These are phyloP conservation scores for Cryptococcus amylolentus DNA, from an alignment of 1,284 basidiomycete species.

Conservation along the genomic window DNA sequence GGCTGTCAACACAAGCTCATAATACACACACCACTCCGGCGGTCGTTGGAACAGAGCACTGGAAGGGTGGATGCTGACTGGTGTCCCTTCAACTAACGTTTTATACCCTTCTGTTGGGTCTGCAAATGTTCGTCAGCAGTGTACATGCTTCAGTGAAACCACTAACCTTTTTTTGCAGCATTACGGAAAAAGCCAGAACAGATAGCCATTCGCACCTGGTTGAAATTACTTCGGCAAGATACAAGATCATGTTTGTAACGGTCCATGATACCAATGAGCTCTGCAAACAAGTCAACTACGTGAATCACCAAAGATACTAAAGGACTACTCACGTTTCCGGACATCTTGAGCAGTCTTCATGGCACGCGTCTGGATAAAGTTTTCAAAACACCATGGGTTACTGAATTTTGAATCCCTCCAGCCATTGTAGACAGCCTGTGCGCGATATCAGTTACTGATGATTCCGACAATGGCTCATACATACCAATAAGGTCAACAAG, in stretches of 20 bases:
- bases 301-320: not conserved
- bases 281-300: conserved; percentile 17
- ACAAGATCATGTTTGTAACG: conserved; percentile 92
- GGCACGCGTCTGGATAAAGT: conserved; percentile 94
- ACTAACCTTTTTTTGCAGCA: conserved; percentile 83
- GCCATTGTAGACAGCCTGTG: conserved; percentile 85
- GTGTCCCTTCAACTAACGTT: conserved; percentile 93
- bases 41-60: conserved; percentile 95
- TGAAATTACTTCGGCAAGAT: conserved; percentile 78
- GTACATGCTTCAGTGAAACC: too few relatives aligned
- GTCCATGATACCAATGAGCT: conserved; percentile 98
- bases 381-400: conserved; percentile 95
- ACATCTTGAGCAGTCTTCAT: conserved; percentile 98
- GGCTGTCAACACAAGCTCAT: conserved; percentile 71
- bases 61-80: conserved; percentile 96
- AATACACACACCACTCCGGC: conserved; percentile 73
- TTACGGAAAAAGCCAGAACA: conserved; percentile 96
- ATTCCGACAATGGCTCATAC: conserved; percentile 6
- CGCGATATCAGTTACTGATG: not conserved
- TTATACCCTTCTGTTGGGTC: conserved; percentile 74
- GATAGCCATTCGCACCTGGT: conserved; percentile 88
- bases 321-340: conserved; percentile 62
- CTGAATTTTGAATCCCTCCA: conserved; percentile 96
- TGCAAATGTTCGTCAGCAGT: conserved; percentile 8
- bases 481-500: conserved; percentile 76